Evolutionary conservation across 2,329 filamentous ascomycete species (phyloP).

Genomic region (Akanthomyces lecanii): DNA sequence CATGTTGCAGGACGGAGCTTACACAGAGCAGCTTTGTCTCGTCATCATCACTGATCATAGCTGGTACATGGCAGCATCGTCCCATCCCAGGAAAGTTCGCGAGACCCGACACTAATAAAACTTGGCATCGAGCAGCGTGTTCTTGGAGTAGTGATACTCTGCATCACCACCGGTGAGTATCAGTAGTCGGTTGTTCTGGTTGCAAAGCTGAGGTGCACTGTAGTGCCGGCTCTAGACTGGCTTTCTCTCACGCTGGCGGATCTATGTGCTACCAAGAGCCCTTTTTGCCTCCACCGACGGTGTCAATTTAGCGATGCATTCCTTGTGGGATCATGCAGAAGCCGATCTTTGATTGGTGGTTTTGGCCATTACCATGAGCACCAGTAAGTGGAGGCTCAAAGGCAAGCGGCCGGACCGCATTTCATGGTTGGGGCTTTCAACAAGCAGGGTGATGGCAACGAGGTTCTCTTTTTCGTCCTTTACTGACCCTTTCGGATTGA

Average conservation of each 20-base stretch:
- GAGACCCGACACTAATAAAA: too few relatives aligned
- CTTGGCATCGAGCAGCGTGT: too few relatives aligned
- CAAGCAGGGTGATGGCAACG: background rate
- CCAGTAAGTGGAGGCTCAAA: background rate
- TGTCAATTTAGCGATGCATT: background rate
- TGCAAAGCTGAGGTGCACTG: too few relatives aligned
- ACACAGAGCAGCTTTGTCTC: too few relatives aligned
- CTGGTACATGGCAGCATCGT: too few relatives aligned
- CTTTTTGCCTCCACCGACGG: background rate
- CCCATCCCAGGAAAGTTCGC: too few relatives aligned
- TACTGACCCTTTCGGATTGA: background rate
- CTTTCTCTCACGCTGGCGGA: background rate
- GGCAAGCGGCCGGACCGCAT: background rate
- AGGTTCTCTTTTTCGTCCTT: background rate
- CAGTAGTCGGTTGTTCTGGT: too few relatives aligned
- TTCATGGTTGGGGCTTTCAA: too few relatives aligned
- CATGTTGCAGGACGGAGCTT: too few relatives aligned
- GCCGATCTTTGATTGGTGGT: constrained; percentile 1
- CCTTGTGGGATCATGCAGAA: background rate
- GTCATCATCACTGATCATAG: too few relatives aligned
- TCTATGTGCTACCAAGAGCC: background rate
- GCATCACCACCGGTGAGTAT: too few relatives aligned
- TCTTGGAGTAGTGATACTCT: too few relatives aligned
- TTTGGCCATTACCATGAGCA: background rate
- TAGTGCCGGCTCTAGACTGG: background rate